A percentile compares a stretch with the other conserved stretches of the same genome.
Conservation (phyloP, 306 rosid species). For the Cucurbita argyrosperma region DNA sequence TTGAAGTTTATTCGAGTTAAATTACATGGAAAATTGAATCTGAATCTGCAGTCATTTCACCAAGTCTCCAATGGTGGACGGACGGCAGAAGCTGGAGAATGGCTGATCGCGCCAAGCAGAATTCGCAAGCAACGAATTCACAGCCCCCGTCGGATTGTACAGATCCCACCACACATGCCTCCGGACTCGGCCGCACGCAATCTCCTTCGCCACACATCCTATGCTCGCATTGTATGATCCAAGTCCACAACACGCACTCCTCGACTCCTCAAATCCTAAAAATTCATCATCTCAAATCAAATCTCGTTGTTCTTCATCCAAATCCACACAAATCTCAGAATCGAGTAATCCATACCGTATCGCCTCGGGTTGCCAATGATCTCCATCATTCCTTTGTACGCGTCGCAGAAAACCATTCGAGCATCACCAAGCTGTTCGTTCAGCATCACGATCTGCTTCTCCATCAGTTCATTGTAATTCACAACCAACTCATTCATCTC, state of each 20-base stretch:
- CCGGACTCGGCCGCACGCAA: slow-evolving; percentile 32
- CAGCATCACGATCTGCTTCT: slow-evolving; percentile 26
- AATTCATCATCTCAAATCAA: not conserved
- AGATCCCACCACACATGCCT: slow-evolving; percentile 78
- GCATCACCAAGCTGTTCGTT: slow-evolving; percentile 32
- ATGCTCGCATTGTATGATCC: slow-evolving; percentile 51
- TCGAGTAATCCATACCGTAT: slow-evolving; percentile 13
- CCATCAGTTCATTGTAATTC: slow-evolving; percentile 43
- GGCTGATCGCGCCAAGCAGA: slow-evolving; percentile 56
- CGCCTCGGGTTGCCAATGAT: slow-evolving; percentile 30
- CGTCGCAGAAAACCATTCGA: slow-evolving; percentile 57
- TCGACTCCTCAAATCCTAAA: slow-evolving; percentile 29
- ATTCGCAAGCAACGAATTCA: slow-evolving; percentile 52
- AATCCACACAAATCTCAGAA: too few species aligned
- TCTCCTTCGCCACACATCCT: slow-evolving; percentile 64
- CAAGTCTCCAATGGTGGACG: slow-evolving; percentile 36
- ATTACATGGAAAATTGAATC: too few species aligned
- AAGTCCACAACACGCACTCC: slow-evolving; percentile 67
- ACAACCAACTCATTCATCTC: slow-evolving; percentile 42
- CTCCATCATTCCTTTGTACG: slow-evolving; percentile 44
- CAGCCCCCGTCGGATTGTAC: slow-evolving; percentile 52
- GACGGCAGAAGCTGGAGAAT: slow-evolving; percentile 39
- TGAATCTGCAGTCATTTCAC: not conserved
- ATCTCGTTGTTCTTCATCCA: too few species aligned
- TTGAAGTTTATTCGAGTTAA: too few species aligned